Evolutionary conservation across 768 basidiomycete species (phyloP).

Genomic region (Phlegmacium glaucopus): DNA sequence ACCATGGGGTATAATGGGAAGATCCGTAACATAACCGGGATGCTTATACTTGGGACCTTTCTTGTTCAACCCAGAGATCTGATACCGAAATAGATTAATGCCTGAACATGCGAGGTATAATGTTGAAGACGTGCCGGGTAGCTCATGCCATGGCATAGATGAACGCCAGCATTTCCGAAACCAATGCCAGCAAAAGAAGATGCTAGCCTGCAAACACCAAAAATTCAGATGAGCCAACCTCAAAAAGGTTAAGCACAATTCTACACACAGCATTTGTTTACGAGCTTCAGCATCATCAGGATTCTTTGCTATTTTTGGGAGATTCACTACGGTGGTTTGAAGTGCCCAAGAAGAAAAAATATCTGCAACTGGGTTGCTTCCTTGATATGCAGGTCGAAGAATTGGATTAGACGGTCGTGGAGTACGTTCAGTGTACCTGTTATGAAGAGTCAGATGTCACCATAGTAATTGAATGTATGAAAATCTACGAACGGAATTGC

Average conservation of each 20-base stretch:
- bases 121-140: slow-evolving; percentile 58
- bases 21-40: slow-evolving; percentile 80
- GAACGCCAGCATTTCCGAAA: slow-evolving; percentile 91
- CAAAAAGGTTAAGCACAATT: background rate
- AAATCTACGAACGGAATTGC: slow-evolving; percentile 72
- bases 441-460: background rate
- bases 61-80: slow-evolving; percentile 96
- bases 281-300: slow-evolving; percentile 79
- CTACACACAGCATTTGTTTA: slow-evolving; percentile 81
- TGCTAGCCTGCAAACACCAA: slow-evolving; percentile 55
- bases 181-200: slow-evolving; percentile 95
- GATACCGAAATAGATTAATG: background rate
- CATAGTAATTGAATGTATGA: background rate
- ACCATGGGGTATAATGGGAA: slow-evolving; percentile 93
- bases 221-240: background rate
- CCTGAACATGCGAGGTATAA: too few relatives aligned
- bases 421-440: slow-evolving; percentile 83
- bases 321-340: slow-evolving; percentile 80
- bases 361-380: slow-evolving; percentile 91
- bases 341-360: slow-evolving; percentile 96
- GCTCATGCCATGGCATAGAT: slow-evolving; percentile 87
- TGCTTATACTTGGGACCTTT: slow-evolving; percentile 90
- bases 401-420: slow-evolving; percentile 91
- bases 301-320: slow-evolving; percentile 84
- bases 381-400: slow-evolving; percentile 88